Evolutionary conservation across 2,329 filamentous ascomycete species (phyloP).

Genomic region (Aspergillus pseudoterreus): DNA sequence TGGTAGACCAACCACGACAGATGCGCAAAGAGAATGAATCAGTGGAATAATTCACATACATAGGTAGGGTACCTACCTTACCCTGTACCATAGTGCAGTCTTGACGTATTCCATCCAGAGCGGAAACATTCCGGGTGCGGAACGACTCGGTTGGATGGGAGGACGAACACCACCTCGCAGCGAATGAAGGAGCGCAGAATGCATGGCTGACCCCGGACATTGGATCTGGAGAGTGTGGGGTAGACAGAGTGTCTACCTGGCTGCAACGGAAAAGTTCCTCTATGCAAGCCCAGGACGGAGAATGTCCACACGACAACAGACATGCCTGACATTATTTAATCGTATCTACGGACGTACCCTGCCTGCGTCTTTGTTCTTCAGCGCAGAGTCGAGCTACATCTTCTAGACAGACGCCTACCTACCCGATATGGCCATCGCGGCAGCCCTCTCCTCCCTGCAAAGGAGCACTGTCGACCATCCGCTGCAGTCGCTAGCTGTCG

Average conservation of each 20-base stretch:
- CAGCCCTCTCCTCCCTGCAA: conserved; percentile 20
- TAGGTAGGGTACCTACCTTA: no score
- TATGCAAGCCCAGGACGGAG: background rate
- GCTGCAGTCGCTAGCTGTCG: conserved; percentile 17
- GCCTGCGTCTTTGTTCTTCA: background rate
- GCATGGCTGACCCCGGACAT: no score
- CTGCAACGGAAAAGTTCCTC: conserved; percentile 22
- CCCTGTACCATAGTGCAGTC: no score
- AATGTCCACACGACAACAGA: background rate
- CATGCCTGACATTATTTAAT: background rate
- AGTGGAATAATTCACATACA: no score
- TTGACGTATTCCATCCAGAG: background rate
- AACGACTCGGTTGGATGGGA: conserved; percentile 15
- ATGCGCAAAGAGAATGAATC: no score
- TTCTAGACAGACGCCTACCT: background rate
- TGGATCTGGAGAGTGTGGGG: conserved; percentile 7
- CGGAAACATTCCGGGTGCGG: conserved; percentile 24
- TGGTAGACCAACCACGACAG: no score
- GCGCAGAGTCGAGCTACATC: background rate
- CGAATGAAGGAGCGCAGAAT: conserved; percentile 6
- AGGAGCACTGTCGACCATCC: conserved; percentile 15
- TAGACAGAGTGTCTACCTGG: background rate
- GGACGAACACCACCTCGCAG: background rate
- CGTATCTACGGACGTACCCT: background rate
- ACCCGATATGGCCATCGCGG: conserved; percentile 25